A percentile compares a stretch with the other conserved stretches of the same genome.
phyloP scores from a whole-genome alignment of 495 filamentous ascomycete genomes.

The Hamigera avellanea region DNA sequence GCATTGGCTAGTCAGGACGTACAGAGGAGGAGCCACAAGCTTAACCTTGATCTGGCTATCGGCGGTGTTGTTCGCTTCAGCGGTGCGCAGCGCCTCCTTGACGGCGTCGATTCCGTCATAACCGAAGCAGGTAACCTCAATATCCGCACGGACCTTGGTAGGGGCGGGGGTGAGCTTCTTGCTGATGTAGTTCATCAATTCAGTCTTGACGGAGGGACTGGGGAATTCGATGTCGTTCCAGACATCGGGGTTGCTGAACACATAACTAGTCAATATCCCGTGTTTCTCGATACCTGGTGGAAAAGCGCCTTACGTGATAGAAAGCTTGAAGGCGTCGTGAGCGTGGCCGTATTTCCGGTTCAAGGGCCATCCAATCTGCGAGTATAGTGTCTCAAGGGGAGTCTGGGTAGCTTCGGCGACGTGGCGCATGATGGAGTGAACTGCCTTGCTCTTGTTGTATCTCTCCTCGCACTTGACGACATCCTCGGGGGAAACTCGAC shows the following conservation, averaged over 20 bases:
- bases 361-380: constrained; percentile 90
- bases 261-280: constrained; percentile 1
- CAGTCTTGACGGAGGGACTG: constrained; percentile 70
- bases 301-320: constrained; percentile 66
- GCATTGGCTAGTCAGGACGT: constrained; percentile 87
- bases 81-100: constrained; percentile 75
- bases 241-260: constrained; percentile 74
- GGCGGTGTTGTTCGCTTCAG: constrained; percentile 76
- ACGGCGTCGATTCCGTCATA: constrained; percentile 99
- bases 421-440: constrained; percentile 95
- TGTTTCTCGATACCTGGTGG: constrained; percentile 6
- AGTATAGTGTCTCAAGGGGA: constrained; percentile 85
- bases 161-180: constrained; percentile 94
- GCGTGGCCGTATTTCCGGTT: constrained; percentile 96
- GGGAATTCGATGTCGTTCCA: constrained; percentile 90
- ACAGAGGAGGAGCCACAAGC: constrained; percentile 88
- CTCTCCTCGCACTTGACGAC: constrained; percentile 96
- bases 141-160: constrained; percentile 94
- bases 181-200: constrained; percentile 84
- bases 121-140: constrained; percentile 95
- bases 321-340: constrained; percentile 96
- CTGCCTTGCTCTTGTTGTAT: constrained; percentile 99
- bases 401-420: constrained; percentile 93
- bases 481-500: constrained; percentile 93
- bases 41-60: constrained; percentile 95